Base-by-base conservation (phyloP, 2,329 filamentous ascomycete genomes). In the Samsoniella hepiali region DNA sequence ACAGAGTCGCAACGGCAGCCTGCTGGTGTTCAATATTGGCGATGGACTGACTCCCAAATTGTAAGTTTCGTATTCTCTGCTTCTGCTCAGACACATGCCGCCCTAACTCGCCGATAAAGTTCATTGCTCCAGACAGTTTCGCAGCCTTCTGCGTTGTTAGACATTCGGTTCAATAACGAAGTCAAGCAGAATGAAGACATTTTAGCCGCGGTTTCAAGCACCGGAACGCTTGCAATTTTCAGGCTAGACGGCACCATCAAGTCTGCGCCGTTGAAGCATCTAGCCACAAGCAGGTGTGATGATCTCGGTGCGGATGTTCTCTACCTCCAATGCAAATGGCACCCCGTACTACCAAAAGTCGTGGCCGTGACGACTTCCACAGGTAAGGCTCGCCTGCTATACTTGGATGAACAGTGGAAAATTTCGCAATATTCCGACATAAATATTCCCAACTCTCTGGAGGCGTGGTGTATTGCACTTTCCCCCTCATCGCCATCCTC, bases 121-220 rank as follows among this genome's bases (percentile, higher is more conserved):
- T 74, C 74, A 2, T 78, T 82, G 63, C 70, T 88, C 5, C 85
- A 91, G 71, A 88, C 83, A 1, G 67, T 88, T 5, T 70, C 78
- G 5, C 86, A 90, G 29, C 83, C 87, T 4, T 91, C 88, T 59
- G 93, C 91, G 6, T 83, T 97, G 34, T 83, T 97, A 60, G 93
- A 97, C 72, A 79, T 97, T 36, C 91, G 93, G 69, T 98, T 97
- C 74, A 86, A 88, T 65, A 85, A 84, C 15, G 62, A 50, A 1
- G 71, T 76, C 58, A 67, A 70, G 2, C 73, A 80, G 60, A 69
- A 69, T 8, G 77, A 75, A 57, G 80, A 82, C 36, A 76, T 90
- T 3, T 82, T 96, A 60, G 92, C 87, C 10, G 86, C 89, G 3
- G 91, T 91, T 9, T 91, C 90, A 1, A 97, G 92, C 66, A 91